Conservation (phyloP, 768 basidiomycete species). For the Leucocoprinus birnbaumii region DNA sequence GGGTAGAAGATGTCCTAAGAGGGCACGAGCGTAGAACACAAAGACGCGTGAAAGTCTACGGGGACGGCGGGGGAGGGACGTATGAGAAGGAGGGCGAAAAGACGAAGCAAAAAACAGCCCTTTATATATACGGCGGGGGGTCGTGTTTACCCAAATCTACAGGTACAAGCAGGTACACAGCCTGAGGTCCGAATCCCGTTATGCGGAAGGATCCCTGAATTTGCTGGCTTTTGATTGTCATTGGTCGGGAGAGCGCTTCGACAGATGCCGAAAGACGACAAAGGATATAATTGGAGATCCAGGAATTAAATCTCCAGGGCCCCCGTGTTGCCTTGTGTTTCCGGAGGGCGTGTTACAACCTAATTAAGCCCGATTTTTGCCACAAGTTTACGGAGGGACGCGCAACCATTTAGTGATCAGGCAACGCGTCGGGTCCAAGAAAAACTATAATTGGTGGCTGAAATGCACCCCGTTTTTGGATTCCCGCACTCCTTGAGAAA, state of each 20-base stretch:
- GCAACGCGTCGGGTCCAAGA: not conserved
- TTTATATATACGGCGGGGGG: slow-evolving; percentile 19
- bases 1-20: not conserved
- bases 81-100: not conserved
- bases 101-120: slow-evolving; percentile 1
- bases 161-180: not conserved
- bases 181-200: slow-evolving; percentile 4
- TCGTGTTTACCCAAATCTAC: not conserved
- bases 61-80: too few relatives aligned
- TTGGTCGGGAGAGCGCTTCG: not conserved
- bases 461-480: too few relatives aligned
- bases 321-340: not conserved
- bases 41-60: too few relatives aligned
- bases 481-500: too few relatives aligned
- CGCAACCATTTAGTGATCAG: not conserved
- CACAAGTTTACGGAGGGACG: not conserved
- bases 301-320: not conserved
- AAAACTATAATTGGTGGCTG: not conserved
- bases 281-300: slow-evolving; percentile 4
- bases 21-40: not conserved
- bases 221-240: not conserved
- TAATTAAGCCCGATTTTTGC: not conserved
- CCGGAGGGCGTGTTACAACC: not conserved
- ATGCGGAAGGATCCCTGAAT: not conserved
- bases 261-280: slow-evolving; percentile 5